Evolutionary conservation across 139 green algal species (phyloP).

Genomic region (Axilococcus clingmanii): DNA sequence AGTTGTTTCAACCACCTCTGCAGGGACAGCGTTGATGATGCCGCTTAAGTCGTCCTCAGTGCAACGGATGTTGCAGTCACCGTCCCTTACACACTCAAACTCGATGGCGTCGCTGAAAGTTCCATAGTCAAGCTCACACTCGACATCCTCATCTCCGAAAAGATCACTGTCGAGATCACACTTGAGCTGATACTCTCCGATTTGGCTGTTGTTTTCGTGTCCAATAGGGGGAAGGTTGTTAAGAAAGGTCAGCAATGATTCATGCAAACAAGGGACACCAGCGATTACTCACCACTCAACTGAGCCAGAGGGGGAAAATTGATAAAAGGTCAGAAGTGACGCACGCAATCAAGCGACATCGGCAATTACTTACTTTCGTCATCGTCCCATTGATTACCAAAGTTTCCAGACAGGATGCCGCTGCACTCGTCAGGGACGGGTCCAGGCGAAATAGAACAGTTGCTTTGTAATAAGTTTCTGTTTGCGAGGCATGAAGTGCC

Average conservation of each 20-base stretch:
- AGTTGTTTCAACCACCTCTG: neutral
- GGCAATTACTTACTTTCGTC: constrained; percentile 1
- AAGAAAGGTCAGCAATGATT: no score
- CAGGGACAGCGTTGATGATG: neutral
- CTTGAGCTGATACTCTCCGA: neutral
- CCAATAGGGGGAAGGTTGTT: no score
- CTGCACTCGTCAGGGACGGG: neutral
- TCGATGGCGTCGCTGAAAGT: neutral
- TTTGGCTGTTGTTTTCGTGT: no score
- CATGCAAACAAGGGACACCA: no score
- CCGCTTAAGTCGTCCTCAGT: neutral
- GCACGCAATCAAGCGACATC: no score
- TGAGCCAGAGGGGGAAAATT: no score
- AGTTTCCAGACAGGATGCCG: neutral
- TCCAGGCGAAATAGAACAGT: neutral
- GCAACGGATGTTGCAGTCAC: neutral
- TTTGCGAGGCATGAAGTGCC: no score
- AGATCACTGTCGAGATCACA: constrained; percentile 1
- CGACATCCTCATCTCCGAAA: neutral
- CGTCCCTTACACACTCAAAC: neutral
- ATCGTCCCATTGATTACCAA: constrained; percentile 2
- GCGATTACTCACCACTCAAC: no score
- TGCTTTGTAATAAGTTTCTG: no score
- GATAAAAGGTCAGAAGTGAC: no score
- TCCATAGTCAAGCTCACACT: neutral